Evolutionary conservation across 2,329 filamentous ascomycete genomes (phyloP).

Genomic region (Epichloe coenophiala): DNA sequence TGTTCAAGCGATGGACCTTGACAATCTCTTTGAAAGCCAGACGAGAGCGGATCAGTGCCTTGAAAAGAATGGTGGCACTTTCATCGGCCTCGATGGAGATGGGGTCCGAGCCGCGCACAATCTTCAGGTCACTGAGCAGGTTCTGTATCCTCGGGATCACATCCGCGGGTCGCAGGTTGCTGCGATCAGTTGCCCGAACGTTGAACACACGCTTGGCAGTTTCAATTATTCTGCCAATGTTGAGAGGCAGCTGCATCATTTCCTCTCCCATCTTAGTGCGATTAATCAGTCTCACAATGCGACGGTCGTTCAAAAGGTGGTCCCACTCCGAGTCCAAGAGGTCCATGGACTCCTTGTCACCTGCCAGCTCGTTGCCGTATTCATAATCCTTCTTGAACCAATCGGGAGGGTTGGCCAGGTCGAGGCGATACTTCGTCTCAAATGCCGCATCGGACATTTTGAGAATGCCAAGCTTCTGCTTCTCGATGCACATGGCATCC

Average conservation of each 20-base stretch:
- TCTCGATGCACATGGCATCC: constrained; percentile 86
- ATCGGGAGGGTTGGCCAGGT: constrained; percentile 47
- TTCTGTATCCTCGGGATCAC: constrained; percentile 69
- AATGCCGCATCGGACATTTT: constrained; percentile 67
- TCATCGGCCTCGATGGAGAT: constrained; percentile 78
- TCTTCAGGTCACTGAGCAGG: constrained; percentile 62
- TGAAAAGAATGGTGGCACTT: constrained; percentile 84
- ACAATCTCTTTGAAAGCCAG: constrained; percentile 90
- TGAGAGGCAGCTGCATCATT: constrained; percentile 82
- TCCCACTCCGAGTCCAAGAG: constrained; percentile 85
- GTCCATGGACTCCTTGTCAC: constrained; percentile 76
- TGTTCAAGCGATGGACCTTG: constrained; percentile 72
- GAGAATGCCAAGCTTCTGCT: constrained; percentile 79
- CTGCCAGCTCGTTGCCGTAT: constrained; percentile 72
- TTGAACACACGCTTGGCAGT: constrained; percentile 83
- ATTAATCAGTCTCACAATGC: constrained; percentile 57
- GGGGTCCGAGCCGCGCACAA: constrained; percentile 73
- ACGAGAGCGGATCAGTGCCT: constrained; percentile 76
- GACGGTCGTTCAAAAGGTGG: constrained; percentile 58
- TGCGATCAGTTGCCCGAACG: constrained; percentile 72
- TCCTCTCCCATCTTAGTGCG: constrained; percentile 61
- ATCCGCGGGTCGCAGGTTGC: constrained; percentile 78
- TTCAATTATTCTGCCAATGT: constrained; percentile 81
- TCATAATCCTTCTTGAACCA: constrained; percentile 50
- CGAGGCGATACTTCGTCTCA: constrained; percentile 68